These are phyloP conservation scores for Leccinum subfulvum DNA, from an alignment of 1,284 basidiomycete species.

Conservation along the genomic window DNA sequence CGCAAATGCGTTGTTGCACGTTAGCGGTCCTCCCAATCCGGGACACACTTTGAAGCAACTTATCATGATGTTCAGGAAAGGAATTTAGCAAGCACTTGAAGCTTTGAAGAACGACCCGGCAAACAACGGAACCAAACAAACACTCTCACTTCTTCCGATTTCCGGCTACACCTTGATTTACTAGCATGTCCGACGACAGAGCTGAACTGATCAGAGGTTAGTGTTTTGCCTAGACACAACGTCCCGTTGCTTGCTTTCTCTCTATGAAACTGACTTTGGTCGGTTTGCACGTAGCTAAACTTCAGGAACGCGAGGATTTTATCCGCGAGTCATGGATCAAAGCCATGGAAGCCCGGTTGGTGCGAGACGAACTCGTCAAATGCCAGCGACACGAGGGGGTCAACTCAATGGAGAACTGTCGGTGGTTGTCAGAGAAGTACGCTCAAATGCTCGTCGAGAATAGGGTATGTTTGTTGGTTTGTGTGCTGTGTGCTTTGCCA, in stretches of 20 bases:
- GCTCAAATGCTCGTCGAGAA: conserved; percentile 79
- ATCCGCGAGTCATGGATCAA: conserved; percentile 93
- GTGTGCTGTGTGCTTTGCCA: neutral
- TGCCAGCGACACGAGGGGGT: conserved; percentile 92
- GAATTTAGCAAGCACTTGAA: too few species aligned
- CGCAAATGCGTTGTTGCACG: neutral
- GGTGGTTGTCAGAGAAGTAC: conserved; percentile 85
- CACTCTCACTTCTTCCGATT: conserved; percentile 4
- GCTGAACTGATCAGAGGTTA: conserved; percentile 34
- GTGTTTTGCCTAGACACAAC: neutral
- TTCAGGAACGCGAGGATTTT: conserved; percentile 71
- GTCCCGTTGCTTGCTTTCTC: neutral
- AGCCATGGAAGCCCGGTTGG: conserved; percentile 90
- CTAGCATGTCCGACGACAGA: conserved; percentile 35
- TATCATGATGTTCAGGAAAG: too few species aligned
- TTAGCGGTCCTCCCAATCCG: neutral
- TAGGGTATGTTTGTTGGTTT: conserved; percentile 63
- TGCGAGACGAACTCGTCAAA: conserved; percentile 87
- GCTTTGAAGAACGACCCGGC: neutral
- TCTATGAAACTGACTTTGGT: neutral
- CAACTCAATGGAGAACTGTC: conserved; percentile 89
- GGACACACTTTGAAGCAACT: too few species aligned
- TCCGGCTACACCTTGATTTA: conserved; percentile 1
- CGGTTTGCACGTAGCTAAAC: conserved; percentile 43
- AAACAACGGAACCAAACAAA: conserved; percentile 27